Evolutionary conservation across 1,139 yeast species (phyloP), one percentile per base, ranked within the genome.

Genomic region (Debaryomyces psychrophilus): DNA sequence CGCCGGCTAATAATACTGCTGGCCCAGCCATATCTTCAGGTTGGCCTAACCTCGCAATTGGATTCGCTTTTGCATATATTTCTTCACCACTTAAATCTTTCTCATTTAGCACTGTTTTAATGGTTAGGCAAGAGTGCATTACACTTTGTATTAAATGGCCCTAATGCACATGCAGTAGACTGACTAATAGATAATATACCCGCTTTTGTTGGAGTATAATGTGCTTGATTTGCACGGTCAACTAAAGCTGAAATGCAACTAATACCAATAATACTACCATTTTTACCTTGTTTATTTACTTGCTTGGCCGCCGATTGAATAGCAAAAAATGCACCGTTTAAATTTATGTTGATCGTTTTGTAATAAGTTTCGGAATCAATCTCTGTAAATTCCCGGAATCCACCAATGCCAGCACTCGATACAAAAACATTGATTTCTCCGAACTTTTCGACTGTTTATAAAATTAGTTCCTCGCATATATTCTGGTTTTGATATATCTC

Each of bases 1-100:
- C 81, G 49, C 77, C 69, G 1, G 78, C 78, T 41, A 76, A 56
- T 52, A 76, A 76, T 1, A 73, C 64, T 8, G 74, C 77, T 3
- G 81, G 80, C 0, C 80, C 81, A 2, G 73, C 77, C 46, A 77
- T 52, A 53, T 77, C 81, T 9, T 62, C 59, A 2, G 79, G 68
- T 11, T 56, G 52, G 0, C 80, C 81, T 43, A 76, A 54, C 53
- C 81, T 61, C 1, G 76, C 75, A 76, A 56, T 6, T 81, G 80
- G n/a, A 73, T 69, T 50, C 79, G 59, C 2, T 64, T 63, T 46
- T 65, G 69, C 76, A 71, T 70, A 46, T 68, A 66, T 69, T 3
- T 45, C 53, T 4, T 59, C 60, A 44, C 69, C 66, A 3, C 63
- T 57, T 57, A 73, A 58, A 47, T 69, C 73, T 49, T 64, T 69